Evolutionary conservation across 768 basidiomycete genomes (phyloP), one percentile per base, ranked within the genome.

Genomic region (Guyanaporus albipodus): DNA sequence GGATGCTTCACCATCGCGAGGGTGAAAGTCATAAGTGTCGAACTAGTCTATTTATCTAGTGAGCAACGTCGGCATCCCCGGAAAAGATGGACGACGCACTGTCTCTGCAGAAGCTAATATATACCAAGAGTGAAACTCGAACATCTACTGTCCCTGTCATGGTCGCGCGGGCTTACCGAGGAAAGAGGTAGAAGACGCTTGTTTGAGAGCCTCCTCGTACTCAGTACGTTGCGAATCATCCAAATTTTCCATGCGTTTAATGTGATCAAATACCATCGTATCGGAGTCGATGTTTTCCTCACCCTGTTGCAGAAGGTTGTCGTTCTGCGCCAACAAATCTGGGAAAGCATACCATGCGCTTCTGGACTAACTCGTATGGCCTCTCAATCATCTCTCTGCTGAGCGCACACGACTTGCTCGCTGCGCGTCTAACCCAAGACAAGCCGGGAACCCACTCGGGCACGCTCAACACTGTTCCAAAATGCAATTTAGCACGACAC

Each of bases 361-460:
- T 45, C 44, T 19, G 33, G 9, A 36, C 18, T 14, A 6, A 29
- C 18, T 37, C 5, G n/a, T 31, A 45, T 29, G 44, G 24, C 8
- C 7, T 35, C 18, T 44, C 42, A 9, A 35, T 8, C 14, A 27
- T 12, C 26, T 35, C 10, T 17, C 4, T 44, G 18, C 42, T 15
- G 14, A 35, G n/a, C 0, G 17, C 18, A 7, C 11, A 22, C 1
- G 48, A 52, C 1, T 19, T 23, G 21, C 7, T 44, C 11, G 70
- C 72, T 17, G 62, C 57, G 27, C 57, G 58, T 54, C 70, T 68
- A 52, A 72, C 63, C 8, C 47, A 2, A 1, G 42, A 48, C 6
- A 70, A 68, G 4, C 70, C 69, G 7, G 74, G 73, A 39, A 71
- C 50, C 71, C 73, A 74, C n/a, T 57, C 24, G 15, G 33, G 42